Evolutionary conservation across 2,329 filamentous ascomycete genomes (phyloP).

Genomic region (Pyricularia sp.): DNA sequence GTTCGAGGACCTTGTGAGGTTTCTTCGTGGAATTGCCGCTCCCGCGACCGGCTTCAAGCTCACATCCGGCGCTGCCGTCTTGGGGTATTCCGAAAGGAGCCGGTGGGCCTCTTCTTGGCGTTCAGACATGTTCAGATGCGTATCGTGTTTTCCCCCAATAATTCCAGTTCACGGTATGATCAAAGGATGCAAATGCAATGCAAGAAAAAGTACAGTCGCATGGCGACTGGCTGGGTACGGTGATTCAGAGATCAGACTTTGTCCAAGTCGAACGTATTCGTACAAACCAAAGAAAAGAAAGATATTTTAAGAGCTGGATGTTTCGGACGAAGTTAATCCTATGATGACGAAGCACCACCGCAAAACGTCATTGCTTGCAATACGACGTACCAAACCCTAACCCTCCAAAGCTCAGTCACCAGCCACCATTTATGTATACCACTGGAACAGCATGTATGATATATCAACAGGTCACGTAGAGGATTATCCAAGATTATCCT

Average conservation of each 20-base stretch:
- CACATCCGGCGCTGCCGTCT: neutral
- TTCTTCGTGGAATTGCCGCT: neutral
- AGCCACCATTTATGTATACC: neutral
- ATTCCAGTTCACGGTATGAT: neutral
- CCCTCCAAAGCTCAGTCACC: neutral
- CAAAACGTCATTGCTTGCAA: neutral
- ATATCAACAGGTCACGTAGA: too few species aligned
- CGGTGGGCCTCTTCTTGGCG: neutral
- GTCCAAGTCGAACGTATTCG: neutral
- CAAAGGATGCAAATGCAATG: neutral
- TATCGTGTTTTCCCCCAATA: neutral
- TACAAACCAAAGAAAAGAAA: neutral
- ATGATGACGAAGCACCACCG: neutral
- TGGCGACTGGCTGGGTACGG: neutral
- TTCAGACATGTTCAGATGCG: neutral
- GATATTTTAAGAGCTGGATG: neutral
- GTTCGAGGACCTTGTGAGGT: neutral
- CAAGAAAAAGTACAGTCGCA: neutral
- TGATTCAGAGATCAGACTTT: neutral
- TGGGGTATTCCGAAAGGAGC: neutral
- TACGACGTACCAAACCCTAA: neutral
- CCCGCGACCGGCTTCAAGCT: neutral
- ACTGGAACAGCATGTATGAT: too few species aligned
- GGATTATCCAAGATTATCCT: too few species aligned
- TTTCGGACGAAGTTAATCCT: neutral